phyloP scores from a whole-genome alignment of 306 rosid species.

The Citrullus amarus region DNA sequence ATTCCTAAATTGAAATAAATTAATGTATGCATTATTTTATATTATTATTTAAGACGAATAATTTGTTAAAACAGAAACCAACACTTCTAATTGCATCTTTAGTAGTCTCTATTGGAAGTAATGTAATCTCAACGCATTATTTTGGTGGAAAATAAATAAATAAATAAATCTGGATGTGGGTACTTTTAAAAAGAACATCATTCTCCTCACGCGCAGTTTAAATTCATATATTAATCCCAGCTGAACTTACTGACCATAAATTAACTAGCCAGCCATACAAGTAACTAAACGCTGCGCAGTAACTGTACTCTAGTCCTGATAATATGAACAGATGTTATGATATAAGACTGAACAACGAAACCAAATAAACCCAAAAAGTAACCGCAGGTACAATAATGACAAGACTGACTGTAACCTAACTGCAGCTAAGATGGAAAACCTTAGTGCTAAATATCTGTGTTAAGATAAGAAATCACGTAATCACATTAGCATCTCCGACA shows the following conservation, averaged over 20 bases:
- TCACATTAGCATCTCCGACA: background rate
- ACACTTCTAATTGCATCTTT: background rate
- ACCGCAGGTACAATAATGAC: background rate
- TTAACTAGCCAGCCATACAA: background rate
- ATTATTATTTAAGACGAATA: background rate
- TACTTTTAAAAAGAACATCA: background rate
- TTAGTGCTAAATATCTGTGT: background rate
- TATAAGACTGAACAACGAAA: background rate
- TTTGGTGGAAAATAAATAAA: background rate
- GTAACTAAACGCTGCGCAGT: background rate
- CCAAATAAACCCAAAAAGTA: background rate
- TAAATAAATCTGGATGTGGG: background rate
- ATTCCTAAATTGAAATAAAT: background rate
- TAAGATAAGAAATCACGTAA: background rate
- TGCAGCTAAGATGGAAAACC: background rate
- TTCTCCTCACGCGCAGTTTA: background rate
- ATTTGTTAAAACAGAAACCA: background rate
- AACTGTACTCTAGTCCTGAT: background rate
- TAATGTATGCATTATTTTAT: background rate
- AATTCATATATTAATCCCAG: background rate
- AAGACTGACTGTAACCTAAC: background rate
- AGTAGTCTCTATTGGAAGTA: background rate
- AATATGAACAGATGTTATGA: background rate
- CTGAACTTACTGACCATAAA: background rate
- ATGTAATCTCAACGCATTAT: background rate